Base-by-base conservation (phyloP, 2,329 filamentous ascomycete species). In the Diaporthe sp. region DNA sequence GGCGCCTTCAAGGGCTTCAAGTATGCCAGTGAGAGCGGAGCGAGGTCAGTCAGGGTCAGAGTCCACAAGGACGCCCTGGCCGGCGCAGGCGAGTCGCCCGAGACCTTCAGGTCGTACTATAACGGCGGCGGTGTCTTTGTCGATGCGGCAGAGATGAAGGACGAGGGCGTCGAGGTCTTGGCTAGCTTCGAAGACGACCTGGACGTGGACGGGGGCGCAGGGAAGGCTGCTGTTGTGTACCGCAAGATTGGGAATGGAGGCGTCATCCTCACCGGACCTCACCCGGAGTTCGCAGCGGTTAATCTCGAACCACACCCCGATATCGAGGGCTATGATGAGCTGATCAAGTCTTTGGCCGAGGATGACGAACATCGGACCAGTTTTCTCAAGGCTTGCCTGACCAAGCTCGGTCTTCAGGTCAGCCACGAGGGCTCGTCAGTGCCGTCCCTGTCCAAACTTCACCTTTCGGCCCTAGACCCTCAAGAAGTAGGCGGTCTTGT, bases 101-200 rank as follows among this genome's bases (percentile, higher is more conserved):
- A 91, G 1, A 86, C 87, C 1, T 94, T 98, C 76, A 87, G 89
- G 72, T 93, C 92, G 19, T 99, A 99, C 82, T 98, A 96, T 83
- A 99, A 99, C 79, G 97, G 97, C 0, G 97, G 97, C 0, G 96
- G 97, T 4, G 92, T 98, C 1, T 99, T 98, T 85, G 94, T 98
- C 1, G 93, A 97, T 84, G 93, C 28, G 1, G 28, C 2, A 28
- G 28, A 28, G 28, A 87, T 91, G 74, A 85, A 87, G 73, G 88
- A 90, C 42, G 85, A 88, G 77, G 94, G 93, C 2, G 91, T 98
- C 0, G 92, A 98, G 83, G 89, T 98, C 9, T 86, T 99, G 34
- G 97, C 96, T 1, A 94, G 89, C 75, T 99, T 97, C 82, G 89
- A 89, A 0, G 93, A 95, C 49, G 87, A 93, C 19, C 83, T 98